Conservation (phyloP, 129 eudicot genomes). For the Smallanthus sonchifolius region DNA sequence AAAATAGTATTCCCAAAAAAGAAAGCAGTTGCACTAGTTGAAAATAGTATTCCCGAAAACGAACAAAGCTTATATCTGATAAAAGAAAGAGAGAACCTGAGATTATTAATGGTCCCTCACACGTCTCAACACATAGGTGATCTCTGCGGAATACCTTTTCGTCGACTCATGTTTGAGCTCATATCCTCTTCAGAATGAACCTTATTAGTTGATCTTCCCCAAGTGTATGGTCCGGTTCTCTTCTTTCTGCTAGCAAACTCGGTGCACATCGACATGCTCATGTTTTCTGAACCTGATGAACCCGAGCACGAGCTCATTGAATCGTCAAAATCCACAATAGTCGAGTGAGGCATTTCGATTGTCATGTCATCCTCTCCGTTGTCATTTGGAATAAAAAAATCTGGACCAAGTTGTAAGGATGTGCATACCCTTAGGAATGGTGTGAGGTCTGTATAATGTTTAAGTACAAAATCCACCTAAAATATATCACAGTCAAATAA, state of each 20-base stretch:
- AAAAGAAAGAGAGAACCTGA: background rate
- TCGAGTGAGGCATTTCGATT: slow-evolving; percentile 61
- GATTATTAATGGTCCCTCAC: slow-evolving; percentile 15
- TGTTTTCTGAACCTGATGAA: slow-evolving; percentile 76
- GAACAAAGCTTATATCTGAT: background rate
- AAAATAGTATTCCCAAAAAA: background rate
- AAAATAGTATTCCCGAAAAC: background rate
- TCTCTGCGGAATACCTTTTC: slow-evolving; percentile 94
- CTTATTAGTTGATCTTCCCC: slow-evolving; percentile 62
- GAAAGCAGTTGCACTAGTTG: too few species aligned
- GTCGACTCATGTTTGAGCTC: slow-evolving; percentile 77
- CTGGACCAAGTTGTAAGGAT: slow-evolving; percentile 80
- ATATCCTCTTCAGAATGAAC: slow-evolving; percentile 56
- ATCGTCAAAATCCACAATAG: slow-evolving; percentile 62
- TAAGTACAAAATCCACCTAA: slow-evolving; percentile 82
- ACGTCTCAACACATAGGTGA: slow-evolving; percentile 79
- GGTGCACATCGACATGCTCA: slow-evolving; percentile 53
- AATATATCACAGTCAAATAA: background rate
- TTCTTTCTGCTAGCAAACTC: slow-evolving; percentile 65
- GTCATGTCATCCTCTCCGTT: slow-evolving; percentile 66
- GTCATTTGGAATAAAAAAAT: slow-evolving; percentile 90
- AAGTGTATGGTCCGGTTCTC: slow-evolving; percentile 68
- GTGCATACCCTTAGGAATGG: slow-evolving; percentile 78
- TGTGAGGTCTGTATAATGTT: slow-evolving; percentile 68
- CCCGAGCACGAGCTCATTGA: slow-evolving; percentile 64